These are phyloP conservation scores for Alternaria metachromatica DNA, from an alignment of 2,329 filamentous ascomycete genomes.

Conservation along the genomic window DNA sequence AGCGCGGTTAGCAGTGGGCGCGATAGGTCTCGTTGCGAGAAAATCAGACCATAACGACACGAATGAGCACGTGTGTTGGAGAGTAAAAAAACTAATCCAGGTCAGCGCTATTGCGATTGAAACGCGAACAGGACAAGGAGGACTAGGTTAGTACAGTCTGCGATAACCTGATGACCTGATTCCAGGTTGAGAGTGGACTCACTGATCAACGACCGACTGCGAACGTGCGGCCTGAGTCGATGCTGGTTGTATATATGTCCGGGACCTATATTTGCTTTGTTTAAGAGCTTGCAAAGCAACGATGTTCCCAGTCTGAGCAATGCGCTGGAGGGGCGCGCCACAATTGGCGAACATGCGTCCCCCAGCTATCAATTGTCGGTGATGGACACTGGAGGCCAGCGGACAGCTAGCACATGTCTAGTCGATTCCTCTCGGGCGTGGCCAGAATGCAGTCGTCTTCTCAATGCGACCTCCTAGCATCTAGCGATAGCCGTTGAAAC, in stretches of 20 bases:
- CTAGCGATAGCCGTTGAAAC: constrained; percentile 5
- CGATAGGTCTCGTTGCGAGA: not conserved
- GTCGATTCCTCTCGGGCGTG: not conserved
- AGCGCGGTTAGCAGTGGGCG: not conserved
- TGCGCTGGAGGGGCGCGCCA: constrained; percentile 5
- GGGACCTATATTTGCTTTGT: constrained; percentile 22
- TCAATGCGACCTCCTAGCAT: not conserved
- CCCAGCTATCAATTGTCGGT: constrained; percentile 6
- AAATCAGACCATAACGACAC: not conserved
- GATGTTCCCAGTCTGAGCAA: constrained; percentile 15
- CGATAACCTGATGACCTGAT: not conserved
- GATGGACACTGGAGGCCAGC: not conserved
- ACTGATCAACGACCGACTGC: not conserved
- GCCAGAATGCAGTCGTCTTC: not conserved
- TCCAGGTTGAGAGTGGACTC: constrained; percentile 2
- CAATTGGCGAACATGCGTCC: constrained; percentile 13
- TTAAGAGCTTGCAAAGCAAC: constrained; percentile 25
- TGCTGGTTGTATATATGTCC: constrained; percentile 15
- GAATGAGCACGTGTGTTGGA: not conserved
- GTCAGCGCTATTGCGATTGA: constrained; percentile 5
- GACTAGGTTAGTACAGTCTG: constrained; percentile 1
- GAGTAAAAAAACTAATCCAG: not conserved
- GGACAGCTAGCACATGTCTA: not conserved
- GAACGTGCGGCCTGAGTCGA: constrained; percentile 4
- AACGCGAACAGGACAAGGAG: constrained; percentile 5